Percentiles rank a stretch among this genome's conserved stretches.
Conservation (phyloP, 1,139 yeast species). For the Candida sojae region DNA sequence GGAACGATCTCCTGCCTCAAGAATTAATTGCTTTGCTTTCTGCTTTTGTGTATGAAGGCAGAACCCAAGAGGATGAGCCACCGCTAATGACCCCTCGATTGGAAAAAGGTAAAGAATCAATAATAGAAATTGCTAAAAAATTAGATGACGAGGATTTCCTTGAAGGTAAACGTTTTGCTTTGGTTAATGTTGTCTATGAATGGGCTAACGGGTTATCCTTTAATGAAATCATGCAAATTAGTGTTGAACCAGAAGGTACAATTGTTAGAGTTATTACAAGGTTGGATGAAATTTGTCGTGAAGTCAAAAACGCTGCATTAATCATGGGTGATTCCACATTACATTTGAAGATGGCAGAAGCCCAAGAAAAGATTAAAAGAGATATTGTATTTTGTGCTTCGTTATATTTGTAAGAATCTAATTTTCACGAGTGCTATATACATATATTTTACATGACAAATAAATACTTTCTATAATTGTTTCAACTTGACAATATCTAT, state of each 20-base stretch:
- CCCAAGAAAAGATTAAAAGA: slow-evolving; percentile 93
- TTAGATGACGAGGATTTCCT: slow-evolving; percentile 85
- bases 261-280: slow-evolving; percentile 96
- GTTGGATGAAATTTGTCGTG: slow-evolving; percentile 91
- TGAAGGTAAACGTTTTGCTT: slow-evolving; percentile 82
- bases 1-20: slow-evolving; percentile 92
- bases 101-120: slow-evolving; percentile 72
- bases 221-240: slow-evolving; percentile 84
- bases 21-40: slow-evolving; percentile 93
- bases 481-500: slow-evolving; percentile 14
- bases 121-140: slow-evolving; percentile 67
- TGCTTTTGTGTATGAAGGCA: slow-evolving; percentile 91
- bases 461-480: neutral
- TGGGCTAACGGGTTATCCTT: slow-evolving; percentile 97
- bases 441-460: neutral
- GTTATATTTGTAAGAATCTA: slow-evolving; percentile 59
- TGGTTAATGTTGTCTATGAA: slow-evolving; percentile 92
- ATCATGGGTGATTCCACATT: slow-evolving; percentile 91
- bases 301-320: slow-evolving; percentile 90
- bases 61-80: slow-evolving; percentile 60
- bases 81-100: slow-evolving; percentile 77
- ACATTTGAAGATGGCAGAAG: slow-evolving; percentile 85
- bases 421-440: neutral
- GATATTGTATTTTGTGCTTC: slow-evolving; percentile 98
- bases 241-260: slow-evolving; percentile 93